Evolutionary conservation across 257 asterid species (phyloP).

Genomic region (Rehmannia glutinosa): DNA sequence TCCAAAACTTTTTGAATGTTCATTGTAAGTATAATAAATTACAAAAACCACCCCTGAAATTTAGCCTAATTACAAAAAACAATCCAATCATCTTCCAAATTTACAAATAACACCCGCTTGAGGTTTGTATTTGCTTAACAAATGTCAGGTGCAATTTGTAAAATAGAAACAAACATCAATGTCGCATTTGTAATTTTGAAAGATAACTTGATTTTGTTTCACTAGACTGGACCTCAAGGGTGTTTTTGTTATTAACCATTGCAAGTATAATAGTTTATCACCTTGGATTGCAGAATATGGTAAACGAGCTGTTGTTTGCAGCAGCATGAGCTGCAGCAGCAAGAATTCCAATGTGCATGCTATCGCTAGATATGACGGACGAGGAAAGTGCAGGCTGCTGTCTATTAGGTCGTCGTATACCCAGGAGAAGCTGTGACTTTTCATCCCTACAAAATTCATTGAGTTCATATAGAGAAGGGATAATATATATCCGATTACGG

Average conservation of each 20-base stretch:
- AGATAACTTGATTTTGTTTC: too few relatives aligned
- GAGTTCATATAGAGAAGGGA: conserved; percentile 5
- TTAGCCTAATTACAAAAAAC: neutral
- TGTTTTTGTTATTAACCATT: too few relatives aligned
- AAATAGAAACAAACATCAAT: too few relatives aligned
- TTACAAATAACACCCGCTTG: too few relatives aligned
- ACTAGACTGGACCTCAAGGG: too few relatives aligned
- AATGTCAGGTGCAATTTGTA: too few relatives aligned
- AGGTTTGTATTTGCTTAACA: too few relatives aligned
- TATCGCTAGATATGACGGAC: conserved; percentile 73
- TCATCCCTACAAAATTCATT: conserved; percentile 49
- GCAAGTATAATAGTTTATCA: conserved; percentile 12
- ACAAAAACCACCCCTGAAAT: neutral
- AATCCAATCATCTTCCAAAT: too few relatives aligned
- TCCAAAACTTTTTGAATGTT: neutral
- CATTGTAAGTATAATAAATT: neutral
- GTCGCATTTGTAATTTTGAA: too few relatives aligned
- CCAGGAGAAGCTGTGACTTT: conserved; percentile 63
- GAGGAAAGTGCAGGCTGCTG: conserved; percentile 72
- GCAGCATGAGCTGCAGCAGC: conserved; percentile 97
- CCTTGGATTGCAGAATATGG: conserved; percentile 85
- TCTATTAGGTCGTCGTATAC: conserved; percentile 64
- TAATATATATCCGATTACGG: neutral
- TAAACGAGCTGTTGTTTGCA: conserved; percentile 75
- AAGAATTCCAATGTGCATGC: conserved; percentile 86